Percentiles rank a stretch among this genome's conserved stretches.
phyloP scores from a whole-genome alignment of 768 basidiomycete species.

The Paxillus involutus region DNA sequence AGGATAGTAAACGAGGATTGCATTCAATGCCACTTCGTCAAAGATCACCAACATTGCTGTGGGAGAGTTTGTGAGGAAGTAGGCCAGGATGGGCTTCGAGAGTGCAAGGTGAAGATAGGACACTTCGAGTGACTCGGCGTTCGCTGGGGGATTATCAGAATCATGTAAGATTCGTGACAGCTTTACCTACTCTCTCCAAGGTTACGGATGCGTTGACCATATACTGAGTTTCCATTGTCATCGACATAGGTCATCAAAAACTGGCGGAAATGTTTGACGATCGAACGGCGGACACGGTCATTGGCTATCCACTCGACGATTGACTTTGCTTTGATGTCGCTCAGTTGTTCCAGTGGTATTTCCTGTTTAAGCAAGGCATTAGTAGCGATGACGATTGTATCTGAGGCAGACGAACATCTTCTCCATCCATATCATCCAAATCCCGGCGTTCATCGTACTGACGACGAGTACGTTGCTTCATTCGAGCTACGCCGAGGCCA shows the following conservation, averaged over 20 bases:
- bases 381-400: constrained; percentile 6
- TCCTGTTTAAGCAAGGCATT: constrained; percentile 52
- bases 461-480: constrained; percentile 80
- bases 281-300: constrained; percentile 86
- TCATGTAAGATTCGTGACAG: constrained; percentile 3
- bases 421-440: constrained; percentile 86
- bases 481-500: constrained; percentile 63
- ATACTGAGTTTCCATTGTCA: constrained; percentile 87
- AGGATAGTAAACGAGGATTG: constrained; percentile 94
- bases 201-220: constrained; percentile 89
- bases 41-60: constrained; percentile 91
- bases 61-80: constrained; percentile 96
- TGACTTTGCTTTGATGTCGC: constrained; percentile 96
- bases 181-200: constrained; percentile 84
- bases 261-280: constrained; percentile 89
- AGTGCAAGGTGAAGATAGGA: constrained; percentile 93
- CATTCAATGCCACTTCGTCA: constrained; percentile 91
- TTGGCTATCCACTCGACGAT: constrained; percentile 98
- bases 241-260: constrained; percentile 97
- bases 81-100: constrained; percentile 93
- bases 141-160: constrained; percentile 52
- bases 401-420: constrained; percentile 59
- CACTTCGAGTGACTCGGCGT: constrained; percentile 96
- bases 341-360: constrained; percentile 91
- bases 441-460: constrained; percentile 94